Base-by-base conservation (phyloP, 352 stramenopile species). In the Phytopythium sindhum region DNA sequence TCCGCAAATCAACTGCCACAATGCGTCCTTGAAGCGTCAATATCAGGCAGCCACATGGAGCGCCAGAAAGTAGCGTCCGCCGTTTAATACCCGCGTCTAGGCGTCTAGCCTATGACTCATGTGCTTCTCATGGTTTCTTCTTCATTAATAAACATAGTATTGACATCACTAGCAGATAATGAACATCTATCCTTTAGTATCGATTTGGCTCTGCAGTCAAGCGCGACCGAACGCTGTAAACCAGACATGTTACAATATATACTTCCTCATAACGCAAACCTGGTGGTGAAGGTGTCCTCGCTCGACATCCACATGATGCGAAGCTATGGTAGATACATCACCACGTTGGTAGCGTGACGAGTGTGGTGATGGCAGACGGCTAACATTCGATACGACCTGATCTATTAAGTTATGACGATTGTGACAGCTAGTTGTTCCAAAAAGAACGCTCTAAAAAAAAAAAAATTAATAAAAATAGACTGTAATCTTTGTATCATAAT, bases 31-130 rank as follows among this genome's bases (percentile, higher is more conserved):
- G n/a, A n/a, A n/a, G n/a, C n/a, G n/a, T n/a, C n/a, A 19, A 21
- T 29, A 11, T 51, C 44, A 51, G 11, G n/a, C 19, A 29, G n/a
- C 44, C 44, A 51, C 44, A 51, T 51, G 44, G n/a, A 29, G 11
- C n/a, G 44, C 44, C 44, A 51, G 44, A 51, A 51, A 51, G 44
- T 51, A 51, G 21, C 21, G 44, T 51, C 44, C n/a, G n/a, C 41
- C 17, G 41, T 48, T 17, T 17, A 48, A 17, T 8, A 7, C 41
- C 41, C 3, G 41, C 9, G 9, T 37, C 31, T 37, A 37, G 9
- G 31, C 31, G 41, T 44, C 39, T 12, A 4, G 39, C 6, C 11
- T 17, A 17, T 11, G 41, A 48, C 19, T 11, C 41, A 23, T 9
- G 41, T 21, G 41, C 19, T 24, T 6, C 39, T 1, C 39, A 45